Evolutionary conservation across 495 filamentous ascomycete genomes (phyloP), one percentile per base, ranked within the genome.

Genomic region (Pyronema omphalodes): DNA sequence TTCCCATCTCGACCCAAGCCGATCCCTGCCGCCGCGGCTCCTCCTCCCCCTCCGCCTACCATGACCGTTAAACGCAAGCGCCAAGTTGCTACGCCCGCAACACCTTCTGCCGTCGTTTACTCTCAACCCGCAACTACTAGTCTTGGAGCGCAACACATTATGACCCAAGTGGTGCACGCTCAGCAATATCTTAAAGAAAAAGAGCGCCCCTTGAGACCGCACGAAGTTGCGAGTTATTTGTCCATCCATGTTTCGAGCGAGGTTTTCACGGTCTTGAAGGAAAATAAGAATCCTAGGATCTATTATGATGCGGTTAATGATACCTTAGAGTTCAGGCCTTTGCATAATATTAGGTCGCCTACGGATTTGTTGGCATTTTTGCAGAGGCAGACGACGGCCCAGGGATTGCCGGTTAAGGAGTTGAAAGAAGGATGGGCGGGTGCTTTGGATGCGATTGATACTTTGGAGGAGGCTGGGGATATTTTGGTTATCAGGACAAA

Each of bases 341-440:
- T 81, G 45, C 83, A 86, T 63, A 79, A 83, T 53, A 88, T 96
- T 37, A 77, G 77, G 55, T 78, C 69, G 53, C 76, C 80, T 54
- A 77, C 83, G 49, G 79, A 83, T 61, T 75, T 98, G 37, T 77
- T 93, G 23, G 75, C 74, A 43, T 80, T 84, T 64, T 76, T 98
- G 35, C 86, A 93, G 67, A 71, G 74, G 37, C 86, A 86, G 68
- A 75, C 76, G 11, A 88, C 87, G n/a, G 83, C 84, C 0, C 75
- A 79, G 48, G 87, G 86, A 1, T 77, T 95, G 51, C 72, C 69
- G 44, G 85, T 95, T 47, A 85, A 83, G 63, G 86, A 94, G 54
- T 74, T 98, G 29, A 88, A 89, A 66, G 91, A 98, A 62, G 93
- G 93, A 29, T 98, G 91, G 91, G 77, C 80, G 6, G 81, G 81